phyloP scores from a whole-genome alignment of 2,329 filamentous ascomycete species.

The Rhynchosporium graminicola region DNA sequence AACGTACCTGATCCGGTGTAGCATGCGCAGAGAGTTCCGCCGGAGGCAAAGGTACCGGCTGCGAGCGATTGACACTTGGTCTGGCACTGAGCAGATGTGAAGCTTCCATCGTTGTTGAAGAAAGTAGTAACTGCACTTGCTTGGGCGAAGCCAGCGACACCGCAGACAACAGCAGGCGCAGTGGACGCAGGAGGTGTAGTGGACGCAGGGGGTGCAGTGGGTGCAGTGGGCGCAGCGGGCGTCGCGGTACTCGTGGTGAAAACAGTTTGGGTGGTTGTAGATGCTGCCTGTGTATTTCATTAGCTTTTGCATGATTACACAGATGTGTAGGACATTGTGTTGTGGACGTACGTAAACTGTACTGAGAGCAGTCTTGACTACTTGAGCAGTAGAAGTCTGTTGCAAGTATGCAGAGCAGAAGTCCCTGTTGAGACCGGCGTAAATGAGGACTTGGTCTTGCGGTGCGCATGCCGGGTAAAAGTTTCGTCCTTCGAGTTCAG shows the following conservation, averaged over 20 bases:
- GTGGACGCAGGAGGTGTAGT: too few species aligned
- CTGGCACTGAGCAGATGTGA: too few species aligned
- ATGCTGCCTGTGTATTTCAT: not conserved
- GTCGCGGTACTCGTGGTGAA: not conserved
- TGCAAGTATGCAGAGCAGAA: slow-evolving; percentile 8
- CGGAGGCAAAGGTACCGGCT: too few species aligned
- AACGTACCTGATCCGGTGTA: too few species aligned
- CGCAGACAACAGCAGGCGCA: too few species aligned
- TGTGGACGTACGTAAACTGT: not conserved
- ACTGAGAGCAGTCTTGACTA: not conserved
- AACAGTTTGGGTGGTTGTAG: not conserved
- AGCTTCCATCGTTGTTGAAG: too few species aligned
- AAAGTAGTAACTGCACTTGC: too few species aligned
- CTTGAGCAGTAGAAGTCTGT: not conserved
- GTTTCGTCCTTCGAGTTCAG: not conserved
- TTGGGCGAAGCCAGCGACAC: too few species aligned
- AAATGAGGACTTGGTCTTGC: not conserved
- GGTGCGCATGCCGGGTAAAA: not conserved
- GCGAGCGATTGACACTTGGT: too few species aligned
- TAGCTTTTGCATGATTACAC: not conserved
- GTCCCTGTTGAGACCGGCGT: not conserved
- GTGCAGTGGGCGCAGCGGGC: too few species aligned
- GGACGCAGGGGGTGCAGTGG: not conserved
- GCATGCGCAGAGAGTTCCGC: too few species aligned
- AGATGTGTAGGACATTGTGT: not conserved